A percentile compares a stretch with the other conserved stretches of the same genome.
phyloP scores from a whole-genome alignment of 208 protist species.

The Trypanosoma conorhini region DNA sequence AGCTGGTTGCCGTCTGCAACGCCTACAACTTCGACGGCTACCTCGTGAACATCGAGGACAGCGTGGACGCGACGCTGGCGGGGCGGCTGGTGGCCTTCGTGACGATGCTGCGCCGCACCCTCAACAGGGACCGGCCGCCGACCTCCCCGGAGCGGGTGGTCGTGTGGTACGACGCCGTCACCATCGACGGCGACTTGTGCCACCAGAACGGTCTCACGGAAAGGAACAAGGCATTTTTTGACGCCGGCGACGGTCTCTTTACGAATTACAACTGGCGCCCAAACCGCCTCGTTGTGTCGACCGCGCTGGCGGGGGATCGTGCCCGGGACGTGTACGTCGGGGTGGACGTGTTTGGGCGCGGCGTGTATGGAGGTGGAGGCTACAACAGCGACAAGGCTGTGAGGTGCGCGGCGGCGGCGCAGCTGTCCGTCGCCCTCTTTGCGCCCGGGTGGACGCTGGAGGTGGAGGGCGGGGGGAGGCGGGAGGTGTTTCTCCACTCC shows the following conservation, averaged over 20 bases:
- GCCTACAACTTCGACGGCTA: slow-evolving; percentile 92
- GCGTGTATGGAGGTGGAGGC: slow-evolving; percentile 68
- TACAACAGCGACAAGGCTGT: slow-evolving; percentile 64
- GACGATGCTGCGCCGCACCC: slow-evolving; percentile 39
- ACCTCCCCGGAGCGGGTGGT: slow-evolving; percentile 33
- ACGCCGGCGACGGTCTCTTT: slow-evolving; percentile 82
- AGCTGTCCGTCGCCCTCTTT: slow-evolving; percentile 87
- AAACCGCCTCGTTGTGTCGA: slow-evolving; percentile 34
- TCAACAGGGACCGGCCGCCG: slow-evolving; percentile 15
- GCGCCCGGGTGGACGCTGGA: slow-evolving; percentile 90
- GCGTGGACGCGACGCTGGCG: slow-evolving; percentile 33
- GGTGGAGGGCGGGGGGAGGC: slow-evolving; percentile 34
- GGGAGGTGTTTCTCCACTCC: slow-evolving; percentile 49
- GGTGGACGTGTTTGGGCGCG: slow-evolving; percentile 86
- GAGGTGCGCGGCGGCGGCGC: slow-evolving; percentile 18
- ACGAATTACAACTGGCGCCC: slow-evolving; percentile 91
- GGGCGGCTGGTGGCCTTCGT: slow-evolving; percentile 61
- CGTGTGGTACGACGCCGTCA: slow-evolving; percentile 93
- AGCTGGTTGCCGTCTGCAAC: slow-evolving; percentile 60
- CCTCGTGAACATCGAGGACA: slow-evolving; percentile 90
- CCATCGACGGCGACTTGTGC: slow-evolving; percentile 40
- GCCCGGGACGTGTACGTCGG: slow-evolving; percentile 72
- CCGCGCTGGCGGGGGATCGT: slow-evolving; percentile 33
- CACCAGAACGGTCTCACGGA: slow-evolving; percentile 85
- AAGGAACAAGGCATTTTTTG: slow-evolving; percentile 85